Conservation (phyloP, 2,329 filamentous ascomycete species). For the Cladosporium sp. region DNA sequence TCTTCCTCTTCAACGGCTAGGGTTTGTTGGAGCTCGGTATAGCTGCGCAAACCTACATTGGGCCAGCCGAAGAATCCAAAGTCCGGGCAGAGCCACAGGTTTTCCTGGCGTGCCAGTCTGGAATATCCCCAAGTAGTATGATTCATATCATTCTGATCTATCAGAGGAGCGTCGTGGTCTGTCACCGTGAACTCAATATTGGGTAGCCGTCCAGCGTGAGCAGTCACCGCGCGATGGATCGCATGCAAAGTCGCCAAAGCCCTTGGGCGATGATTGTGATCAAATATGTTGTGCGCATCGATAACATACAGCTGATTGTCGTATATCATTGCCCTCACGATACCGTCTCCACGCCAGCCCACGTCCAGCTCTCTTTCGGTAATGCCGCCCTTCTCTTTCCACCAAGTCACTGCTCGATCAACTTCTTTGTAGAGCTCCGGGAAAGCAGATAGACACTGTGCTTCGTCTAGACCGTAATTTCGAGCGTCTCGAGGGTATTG, state of each 20-base stretch:
- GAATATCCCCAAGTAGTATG: constrained; percentile 47
- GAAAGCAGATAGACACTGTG: constrained; percentile 36
- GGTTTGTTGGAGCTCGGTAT: constrained; percentile 22
- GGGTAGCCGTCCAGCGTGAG: constrained; percentile 43
- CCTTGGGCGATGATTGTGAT: constrained; percentile 28
- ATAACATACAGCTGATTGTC: constrained; percentile 40
- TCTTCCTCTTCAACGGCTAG: constrained; percentile 23
- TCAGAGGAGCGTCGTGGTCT: constrained; percentile 44
- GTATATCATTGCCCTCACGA: constrained; percentile 41
- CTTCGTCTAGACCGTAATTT: constrained; percentile 31
- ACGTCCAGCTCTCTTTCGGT: constrained; percentile 33
- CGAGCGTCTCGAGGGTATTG: constrained; percentile 29
- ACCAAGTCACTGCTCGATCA: constrained; percentile 31
- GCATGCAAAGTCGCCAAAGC: constrained; percentile 46
- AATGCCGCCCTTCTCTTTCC: constrained; percentile 29
- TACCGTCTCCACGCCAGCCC: constrained; percentile 34
- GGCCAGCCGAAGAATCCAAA: constrained; percentile 58
- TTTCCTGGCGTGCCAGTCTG: constrained; percentile 32
- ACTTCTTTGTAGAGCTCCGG: constrained; percentile 36
- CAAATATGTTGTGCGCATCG: constrained; percentile 35
- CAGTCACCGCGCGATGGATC: constrained; percentile 50
- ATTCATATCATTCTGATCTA: constrained; percentile 23
- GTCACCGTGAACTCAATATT: constrained; percentile 53
- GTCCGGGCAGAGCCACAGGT: constrained; percentile 54
- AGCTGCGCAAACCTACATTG: constrained; percentile 40